Evolutionary conservation across 306 rosid genomes (phyloP).

Genomic region (Citrullus colocynthis): DNA sequence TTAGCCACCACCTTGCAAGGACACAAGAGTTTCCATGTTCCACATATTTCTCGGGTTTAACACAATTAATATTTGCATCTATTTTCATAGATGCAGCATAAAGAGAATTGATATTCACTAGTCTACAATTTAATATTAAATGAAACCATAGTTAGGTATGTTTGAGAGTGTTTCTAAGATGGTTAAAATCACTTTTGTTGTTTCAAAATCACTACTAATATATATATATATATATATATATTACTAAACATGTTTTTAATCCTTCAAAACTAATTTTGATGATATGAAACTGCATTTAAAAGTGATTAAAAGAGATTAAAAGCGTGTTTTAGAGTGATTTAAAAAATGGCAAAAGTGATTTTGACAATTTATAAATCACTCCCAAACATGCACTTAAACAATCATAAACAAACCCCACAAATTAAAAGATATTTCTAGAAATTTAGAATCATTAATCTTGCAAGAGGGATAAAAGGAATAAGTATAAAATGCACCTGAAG

Average conservation of each 20-base stretch:
- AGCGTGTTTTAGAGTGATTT: too few relatives aligned
- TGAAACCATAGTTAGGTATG: not conserved
- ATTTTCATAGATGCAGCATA: not conserved
- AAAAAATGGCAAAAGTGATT: too few relatives aligned
- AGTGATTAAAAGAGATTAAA: too few relatives aligned
- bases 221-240: too few relatives aligned
- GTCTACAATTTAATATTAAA: not conserved
- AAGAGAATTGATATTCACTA: not conserved
- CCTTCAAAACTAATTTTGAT: too few relatives aligned
- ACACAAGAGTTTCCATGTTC: not conserved
- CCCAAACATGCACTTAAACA: not conserved
- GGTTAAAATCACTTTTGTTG: too few relatives aligned
- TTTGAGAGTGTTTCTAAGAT: too few relatives aligned
- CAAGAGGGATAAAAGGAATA: conserved; percentile 9
- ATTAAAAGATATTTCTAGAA: not conserved
- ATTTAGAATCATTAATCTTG: not conserved
- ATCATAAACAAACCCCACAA: not conserved
- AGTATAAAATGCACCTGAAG: conserved; percentile 51
- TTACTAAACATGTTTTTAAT: too few relatives aligned
- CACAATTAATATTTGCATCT: not conserved
- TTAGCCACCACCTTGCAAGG: too few relatives aligned
- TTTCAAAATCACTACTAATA: too few relatives aligned
- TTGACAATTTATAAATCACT: too few relatives aligned
- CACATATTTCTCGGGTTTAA: not conserved
- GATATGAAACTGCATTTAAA: too few relatives aligned